Percentiles rank a stretch among this genome's conserved stretches.
Conservation (phyloP, 148 eudicot genomes). For the Fagopyrum tataricum region DNA sequence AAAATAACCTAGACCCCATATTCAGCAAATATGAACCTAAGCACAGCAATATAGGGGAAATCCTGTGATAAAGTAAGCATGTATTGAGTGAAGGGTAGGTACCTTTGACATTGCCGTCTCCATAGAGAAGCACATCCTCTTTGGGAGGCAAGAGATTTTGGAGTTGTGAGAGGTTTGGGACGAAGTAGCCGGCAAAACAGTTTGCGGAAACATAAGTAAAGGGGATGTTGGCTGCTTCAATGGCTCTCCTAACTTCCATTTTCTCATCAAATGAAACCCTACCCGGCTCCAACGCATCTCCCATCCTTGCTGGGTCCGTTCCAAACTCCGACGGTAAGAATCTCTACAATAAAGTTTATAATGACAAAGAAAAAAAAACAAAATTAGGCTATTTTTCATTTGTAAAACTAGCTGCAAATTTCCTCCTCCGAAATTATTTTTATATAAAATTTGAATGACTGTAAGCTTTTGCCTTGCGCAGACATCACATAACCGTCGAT, state of each 20-base stretch:
- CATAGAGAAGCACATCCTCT: constrained; percentile 33
- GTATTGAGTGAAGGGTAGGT: background rate
- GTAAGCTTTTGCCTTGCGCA: too few relatives aligned
- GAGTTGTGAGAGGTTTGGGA: constrained; percentile 38
- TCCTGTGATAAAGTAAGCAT: too few relatives aligned
- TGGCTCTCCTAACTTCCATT: constrained; percentile 36
- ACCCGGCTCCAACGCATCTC: constrained; percentile 40
- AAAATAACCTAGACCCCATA: too few relatives aligned
- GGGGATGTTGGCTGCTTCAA: constrained; percentile 39
- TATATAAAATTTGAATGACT: too few relatives aligned
- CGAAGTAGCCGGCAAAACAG: constrained; percentile 39
- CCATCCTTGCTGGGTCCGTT: constrained; percentile 30
- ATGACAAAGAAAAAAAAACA: background rate
- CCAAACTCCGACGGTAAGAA: constrained; percentile 65
- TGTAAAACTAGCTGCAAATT: too few relatives aligned
- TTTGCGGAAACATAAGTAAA: constrained; percentile 47
- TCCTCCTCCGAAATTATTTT: too few relatives aligned
- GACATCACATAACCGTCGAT: too few relatives aligned
- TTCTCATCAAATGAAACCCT: constrained; percentile 39
- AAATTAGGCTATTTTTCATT: too few relatives aligned
- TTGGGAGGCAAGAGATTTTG: constrained; percentile 34
- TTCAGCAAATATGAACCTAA: too few relatives aligned
- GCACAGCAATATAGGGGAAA: too few relatives aligned
- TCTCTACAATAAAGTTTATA: constrained; percentile 17
- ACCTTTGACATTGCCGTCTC: constrained; percentile 62